These are phyloP conservation scores for Fusarium caatingaense DNA, from an alignment of 2,329 filamentous ascomycete species.

Conservation along the genomic window DNA sequence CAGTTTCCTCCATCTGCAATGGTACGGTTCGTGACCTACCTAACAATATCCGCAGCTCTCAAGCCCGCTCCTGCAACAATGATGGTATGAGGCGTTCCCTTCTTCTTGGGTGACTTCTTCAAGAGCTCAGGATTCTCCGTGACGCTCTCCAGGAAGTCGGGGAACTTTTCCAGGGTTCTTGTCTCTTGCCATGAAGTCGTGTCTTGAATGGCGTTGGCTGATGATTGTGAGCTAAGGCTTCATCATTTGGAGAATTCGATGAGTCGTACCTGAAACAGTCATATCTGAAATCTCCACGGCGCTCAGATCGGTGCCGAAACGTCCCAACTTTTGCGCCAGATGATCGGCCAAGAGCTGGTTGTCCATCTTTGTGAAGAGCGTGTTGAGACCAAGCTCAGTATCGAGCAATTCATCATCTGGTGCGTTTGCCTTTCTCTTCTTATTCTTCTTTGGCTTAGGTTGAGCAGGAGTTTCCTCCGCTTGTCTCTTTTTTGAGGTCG, in stretches of 20 bases:
- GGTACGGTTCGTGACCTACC: conserved; percentile 57
- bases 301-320: conserved; percentile 84
- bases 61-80: conserved; percentile 88
- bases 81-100: conserved; percentile 84
- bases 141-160: conserved; percentile 80
- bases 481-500: conserved; percentile 66
- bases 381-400: conserved; percentile 80
- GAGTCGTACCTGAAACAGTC: conserved; percentile 75
- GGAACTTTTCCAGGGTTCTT: conserved; percentile 77
- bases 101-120: conserved; percentile 72
- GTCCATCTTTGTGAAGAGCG: conserved; percentile 84
- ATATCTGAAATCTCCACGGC: conserved; percentile 86
- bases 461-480: conserved; percentile 59
- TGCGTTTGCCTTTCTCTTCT: conserved; percentile 67
- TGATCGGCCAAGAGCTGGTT: conserved; percentile 85
- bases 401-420: conserved; percentile 69
- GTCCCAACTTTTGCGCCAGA: conserved; percentile 79
- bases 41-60: conserved; percentile 84
- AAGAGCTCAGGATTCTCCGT: conserved; percentile 69
- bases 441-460: conserved; percentile 57
- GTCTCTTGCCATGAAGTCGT: conserved; percentile 78
- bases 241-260: neutral
- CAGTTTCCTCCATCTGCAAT: conserved; percentile 15
- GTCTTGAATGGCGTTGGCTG: conserved; percentile 81
- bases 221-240: neutral